These are phyloP conservation scores for Fusarium fracticaudum DNA, from an alignment of 2,329 filamentous ascomycete genomes.

Conservation along the genomic window DNA sequence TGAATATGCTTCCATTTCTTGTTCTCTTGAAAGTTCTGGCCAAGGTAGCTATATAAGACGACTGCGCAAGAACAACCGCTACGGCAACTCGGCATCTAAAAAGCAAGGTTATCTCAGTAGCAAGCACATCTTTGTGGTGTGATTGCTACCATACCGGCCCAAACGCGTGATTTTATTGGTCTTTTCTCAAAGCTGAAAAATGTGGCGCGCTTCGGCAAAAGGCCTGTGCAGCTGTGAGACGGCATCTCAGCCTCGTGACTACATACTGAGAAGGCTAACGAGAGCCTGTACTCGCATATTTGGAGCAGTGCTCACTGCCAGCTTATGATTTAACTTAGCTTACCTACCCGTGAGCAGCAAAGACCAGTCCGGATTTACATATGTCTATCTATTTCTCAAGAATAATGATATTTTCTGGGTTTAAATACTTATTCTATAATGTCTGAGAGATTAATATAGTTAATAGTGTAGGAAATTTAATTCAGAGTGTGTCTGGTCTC, in stretches of 20 bases:
- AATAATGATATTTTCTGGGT: no score
- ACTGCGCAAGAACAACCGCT: fast-evolving
- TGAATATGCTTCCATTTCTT: not conserved
- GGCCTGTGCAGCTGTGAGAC: not conserved
- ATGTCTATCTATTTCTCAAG: no score
- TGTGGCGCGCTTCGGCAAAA: not conserved
- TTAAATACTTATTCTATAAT: no score
- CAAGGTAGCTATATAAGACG: not conserved
- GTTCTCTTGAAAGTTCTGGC: not conserved
- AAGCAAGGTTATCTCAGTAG: not conserved
- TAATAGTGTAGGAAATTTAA: no score
- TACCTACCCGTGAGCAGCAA: no score
- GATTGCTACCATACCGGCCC: not conserved
- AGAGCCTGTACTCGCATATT: not conserved
- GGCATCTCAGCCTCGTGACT: not conserved
- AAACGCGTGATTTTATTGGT: not conserved
- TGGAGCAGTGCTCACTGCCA: not conserved
- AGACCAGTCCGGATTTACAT: no score
- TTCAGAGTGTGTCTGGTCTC: no score
- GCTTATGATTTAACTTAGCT: no score
- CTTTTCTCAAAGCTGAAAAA: not conserved
- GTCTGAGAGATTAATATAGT: no score
- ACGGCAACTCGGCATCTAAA: not conserved
- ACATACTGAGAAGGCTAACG: not conserved
- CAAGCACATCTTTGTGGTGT: not conserved